These are phyloP conservation scores for Pharus latifolius DNA, from an alignment of 176 grass and related monocot species.

Conservation along the genomic window DNA sequence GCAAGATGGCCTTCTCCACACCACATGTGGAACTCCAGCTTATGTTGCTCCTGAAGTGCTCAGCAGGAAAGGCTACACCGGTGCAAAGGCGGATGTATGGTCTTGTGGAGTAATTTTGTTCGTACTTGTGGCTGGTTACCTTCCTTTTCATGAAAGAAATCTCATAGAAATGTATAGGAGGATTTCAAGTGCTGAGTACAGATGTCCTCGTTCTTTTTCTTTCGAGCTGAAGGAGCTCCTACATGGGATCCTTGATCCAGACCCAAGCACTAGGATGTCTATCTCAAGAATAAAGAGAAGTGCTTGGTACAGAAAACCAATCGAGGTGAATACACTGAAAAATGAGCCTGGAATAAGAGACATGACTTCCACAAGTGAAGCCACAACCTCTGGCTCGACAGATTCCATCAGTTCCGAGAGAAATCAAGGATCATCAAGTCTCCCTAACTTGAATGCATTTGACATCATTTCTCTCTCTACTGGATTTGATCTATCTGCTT, in stretches of 20 bases:
- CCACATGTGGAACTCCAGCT: slow-evolving; percentile 68
- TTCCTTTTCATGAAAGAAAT: slow-evolving; percentile 82
- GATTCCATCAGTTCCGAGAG: neutral
- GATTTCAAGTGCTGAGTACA: slow-evolving; percentile 59
- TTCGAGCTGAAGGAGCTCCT: slow-evolving; percentile 46
- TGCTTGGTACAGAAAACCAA: slow-evolving; percentile 55
- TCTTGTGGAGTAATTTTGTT: slow-evolving; percentile 86
- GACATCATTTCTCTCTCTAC: slow-evolving; percentile 71
- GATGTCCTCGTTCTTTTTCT: slow-evolving; percentile 71
- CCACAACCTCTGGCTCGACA: neutral
- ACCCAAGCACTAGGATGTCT: slow-evolving; percentile 65
- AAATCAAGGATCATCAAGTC: slow-evolving; percentile 19
- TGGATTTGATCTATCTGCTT: slow-evolving; percentile 52
- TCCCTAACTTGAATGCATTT: slow-evolving; percentile 64
- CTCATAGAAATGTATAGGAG: slow-evolving; percentile 83
- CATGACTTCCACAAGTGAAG: neutral
- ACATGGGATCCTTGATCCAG: slow-evolving; percentile 60
- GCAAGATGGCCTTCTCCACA: slow-evolving; percentile 65
- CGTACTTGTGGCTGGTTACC: slow-evolving; percentile 58
- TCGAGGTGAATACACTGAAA: slow-evolving; percentile 1
- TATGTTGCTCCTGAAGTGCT: slow-evolving; percentile 87
- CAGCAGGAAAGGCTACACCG: slow-evolving; percentile 57
- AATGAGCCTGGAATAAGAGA: neutral
- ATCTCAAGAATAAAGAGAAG: slow-evolving; percentile 57
- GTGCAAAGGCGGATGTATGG: slow-evolving; percentile 74